Evolutionary conservation across 768 basidiomycete genomes (phyloP), one percentile per base, ranked within the genome.

Genomic region (Auriscalpium orientale): DNA sequence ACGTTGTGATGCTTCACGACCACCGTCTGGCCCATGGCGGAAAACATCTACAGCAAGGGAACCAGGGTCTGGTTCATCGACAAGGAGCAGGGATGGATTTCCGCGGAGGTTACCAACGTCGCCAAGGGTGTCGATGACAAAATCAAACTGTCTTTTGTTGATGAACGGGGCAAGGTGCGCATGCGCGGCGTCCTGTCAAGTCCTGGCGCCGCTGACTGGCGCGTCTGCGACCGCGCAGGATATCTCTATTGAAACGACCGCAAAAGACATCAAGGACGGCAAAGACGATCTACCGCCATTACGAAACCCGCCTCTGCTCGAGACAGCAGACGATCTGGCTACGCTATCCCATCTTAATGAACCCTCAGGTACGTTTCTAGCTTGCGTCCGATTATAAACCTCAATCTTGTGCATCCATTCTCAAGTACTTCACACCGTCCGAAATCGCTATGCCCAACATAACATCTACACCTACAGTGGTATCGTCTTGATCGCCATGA

Each of bases 401-500:
- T 28, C 28, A 28, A 28, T 28, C 4, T 28, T 28, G 7, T 28
- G 28, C 28, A 28, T 28, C 28, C 28, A 35, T 44, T 43, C 11
- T 36, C 3, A 63, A 95, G 95, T 99, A 34, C 79, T 99, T 28
- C 95, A 99, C 68, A 95, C 95, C 46, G 98, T 99, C 64, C 85
- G 89, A 38, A 95, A 95, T 71, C 89, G 95, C 64, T 99, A 99
- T 74, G 90, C 87, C 36, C 89, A 94, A 63, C 95, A 95, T 70
- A 91, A 91, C 68, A 98, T 98, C 65, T 99, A 98, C 68, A 98
- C 97, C 35, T 99, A 98, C 75, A 95, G 91, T 60, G 97, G 97
- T 64, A 99, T 98, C 62, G 95, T 98, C 58, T 83, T 99, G 62
- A 97, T 99, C 68, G 97, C 97, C 53, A 86, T 99, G 74, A 99